A percentile compares a stretch with the other conserved stretches of the same genome.
These are phyloP conservation scores for Umbilicaria muhlenbergii DNA, from an alignment of 495 filamentous ascomycete species.

Conservation along the genomic window DNA sequence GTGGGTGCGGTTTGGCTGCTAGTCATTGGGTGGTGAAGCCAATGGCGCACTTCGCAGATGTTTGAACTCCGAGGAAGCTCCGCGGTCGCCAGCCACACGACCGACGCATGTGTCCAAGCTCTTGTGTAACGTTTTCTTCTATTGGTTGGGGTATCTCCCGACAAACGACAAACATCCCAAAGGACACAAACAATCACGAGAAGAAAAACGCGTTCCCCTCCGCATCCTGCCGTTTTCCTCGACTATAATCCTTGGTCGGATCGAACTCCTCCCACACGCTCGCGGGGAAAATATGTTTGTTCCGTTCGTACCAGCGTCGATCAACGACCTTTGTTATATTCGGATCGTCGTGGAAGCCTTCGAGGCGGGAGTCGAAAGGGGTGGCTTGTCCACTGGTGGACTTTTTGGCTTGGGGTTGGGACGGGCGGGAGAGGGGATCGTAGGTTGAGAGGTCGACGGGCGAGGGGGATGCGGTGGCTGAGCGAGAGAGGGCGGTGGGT, in stretches of 20 bases:
- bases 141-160: no score
- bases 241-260: conserved; percentile 68
- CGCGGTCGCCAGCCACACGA: no score
- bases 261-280: conserved; percentile 95
- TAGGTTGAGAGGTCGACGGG: conserved; percentile 12
- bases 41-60: no score
- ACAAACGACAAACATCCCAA: no score
- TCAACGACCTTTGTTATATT: conserved; percentile 89
- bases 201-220: conserved; percentile 94
- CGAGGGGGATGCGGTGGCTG: neutral
- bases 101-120: no score
- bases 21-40: neutral
- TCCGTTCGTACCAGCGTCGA: conserved; percentile 86
- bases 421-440: conserved; percentile 30
- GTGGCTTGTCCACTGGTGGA: conserved; percentile 1
- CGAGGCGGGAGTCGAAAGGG: conserved; percentile 27
- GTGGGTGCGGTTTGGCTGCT: conserved; percentile 8
- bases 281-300: conserved; percentile 96
- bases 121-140: no score
- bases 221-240: conserved; percentile 64
- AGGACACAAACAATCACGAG: conserved; percentile 11
- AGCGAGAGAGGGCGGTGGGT: conserved; percentile 14
- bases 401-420: conserved; percentile 22
- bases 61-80: no score
- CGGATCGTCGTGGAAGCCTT: conserved; percentile 67